phyloP scores from a whole-genome alignment of 805 yeast genomes.

The Candida tallmaniae region DNA sequence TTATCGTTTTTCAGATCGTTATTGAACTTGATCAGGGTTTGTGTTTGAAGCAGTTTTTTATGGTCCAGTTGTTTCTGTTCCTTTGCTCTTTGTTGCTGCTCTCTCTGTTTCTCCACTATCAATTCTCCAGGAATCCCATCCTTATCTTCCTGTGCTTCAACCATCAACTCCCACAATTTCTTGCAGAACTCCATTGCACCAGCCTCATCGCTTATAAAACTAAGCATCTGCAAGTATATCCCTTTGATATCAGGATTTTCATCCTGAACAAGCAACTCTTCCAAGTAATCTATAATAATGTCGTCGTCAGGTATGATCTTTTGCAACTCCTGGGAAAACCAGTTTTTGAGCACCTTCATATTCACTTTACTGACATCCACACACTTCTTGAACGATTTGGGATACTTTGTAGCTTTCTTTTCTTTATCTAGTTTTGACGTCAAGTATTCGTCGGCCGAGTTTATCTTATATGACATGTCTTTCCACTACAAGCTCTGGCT shows the following conservation, averaged over 20 bases:
- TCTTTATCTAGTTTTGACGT: not conserved
- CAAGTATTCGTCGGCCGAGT: no score
- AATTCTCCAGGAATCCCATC: conserved; percentile 40
- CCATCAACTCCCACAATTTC: conserved; percentile 40
- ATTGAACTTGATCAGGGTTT: not conserved
- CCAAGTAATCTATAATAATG: conserved; percentile 41
- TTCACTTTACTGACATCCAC: conserved; percentile 40
- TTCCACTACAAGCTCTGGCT: no score
- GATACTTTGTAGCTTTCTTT: conserved; percentile 17
- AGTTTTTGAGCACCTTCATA: conserved; percentile 30
- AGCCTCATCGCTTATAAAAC: conserved; percentile 41
- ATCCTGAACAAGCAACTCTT: conserved; percentile 35
- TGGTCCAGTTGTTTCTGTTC: not conserved
- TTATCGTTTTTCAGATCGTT: no score
- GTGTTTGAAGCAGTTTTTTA: no score
- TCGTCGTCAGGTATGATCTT: conserved; percentile 48
- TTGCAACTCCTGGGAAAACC: conserved; percentile 34
- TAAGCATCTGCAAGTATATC: conserved; percentile 39
- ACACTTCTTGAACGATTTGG: conserved; percentile 27
- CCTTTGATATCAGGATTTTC: conserved; percentile 35
- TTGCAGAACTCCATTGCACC: conserved; percentile 31
- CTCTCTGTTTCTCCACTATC: conserved; percentile 1
- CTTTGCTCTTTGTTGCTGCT: not conserved
- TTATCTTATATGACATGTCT: no score
- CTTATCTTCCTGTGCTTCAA: conserved; percentile 39